Evolutionary conservation across 139 green algal genomes (phyloP).

Genomic region (Mesostigma viride): DNA sequence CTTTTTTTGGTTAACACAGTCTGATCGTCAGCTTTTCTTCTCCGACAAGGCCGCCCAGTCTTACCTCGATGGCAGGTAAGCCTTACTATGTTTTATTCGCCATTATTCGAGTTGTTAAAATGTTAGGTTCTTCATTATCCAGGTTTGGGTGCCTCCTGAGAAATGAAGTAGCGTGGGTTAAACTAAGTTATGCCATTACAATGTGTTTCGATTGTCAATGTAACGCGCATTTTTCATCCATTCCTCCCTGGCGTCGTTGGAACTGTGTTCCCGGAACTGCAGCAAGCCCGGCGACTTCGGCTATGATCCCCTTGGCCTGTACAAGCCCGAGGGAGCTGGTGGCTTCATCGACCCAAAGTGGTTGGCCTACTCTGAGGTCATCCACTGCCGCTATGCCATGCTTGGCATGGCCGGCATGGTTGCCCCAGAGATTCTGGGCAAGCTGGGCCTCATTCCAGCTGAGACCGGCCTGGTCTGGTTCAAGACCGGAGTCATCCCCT

Average conservation of each 20-base stretch:
- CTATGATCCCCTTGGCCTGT: slow-evolving; percentile 82
- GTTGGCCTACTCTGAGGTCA: slow-evolving; percentile 57
- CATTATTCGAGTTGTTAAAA: too few relatives aligned
- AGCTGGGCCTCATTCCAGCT: slow-evolving; percentile 63
- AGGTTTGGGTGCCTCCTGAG: not conserved
- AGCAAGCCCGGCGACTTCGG: slow-evolving; percentile 66
- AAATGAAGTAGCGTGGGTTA: not conserved
- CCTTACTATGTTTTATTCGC: not conserved
- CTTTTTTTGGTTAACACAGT: too few relatives aligned
- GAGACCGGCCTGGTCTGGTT: slow-evolving; percentile 72
- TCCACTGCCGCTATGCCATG: slow-evolving; percentile 76
- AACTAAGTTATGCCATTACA: not conserved
- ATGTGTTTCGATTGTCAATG: not conserved
- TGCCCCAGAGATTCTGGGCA: slow-evolving; percentile 82
- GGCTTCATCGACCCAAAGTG: slow-evolving; percentile 88
- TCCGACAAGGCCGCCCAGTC: slow-evolving; percentile 52
- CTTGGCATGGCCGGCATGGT: slow-evolving; percentile 85
- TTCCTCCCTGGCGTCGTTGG: not conserved
- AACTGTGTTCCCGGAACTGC: not conserved
- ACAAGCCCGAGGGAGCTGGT: slow-evolving; percentile 75
- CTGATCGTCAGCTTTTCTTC: slow-evolving; percentile 15
- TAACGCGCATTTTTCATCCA: not conserved
- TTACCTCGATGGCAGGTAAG: slow-evolving; percentile 81
- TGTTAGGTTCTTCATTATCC: not conserved
- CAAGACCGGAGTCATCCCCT: slow-evolving; percentile 76